A percentile compares a stretch with the other conserved stretches of the same genome.
These are phyloP conservation scores for Tetrastigma voinierianum DNA, from an alignment of 164 flowering plant species.

Conservation along the genomic window DNA sequence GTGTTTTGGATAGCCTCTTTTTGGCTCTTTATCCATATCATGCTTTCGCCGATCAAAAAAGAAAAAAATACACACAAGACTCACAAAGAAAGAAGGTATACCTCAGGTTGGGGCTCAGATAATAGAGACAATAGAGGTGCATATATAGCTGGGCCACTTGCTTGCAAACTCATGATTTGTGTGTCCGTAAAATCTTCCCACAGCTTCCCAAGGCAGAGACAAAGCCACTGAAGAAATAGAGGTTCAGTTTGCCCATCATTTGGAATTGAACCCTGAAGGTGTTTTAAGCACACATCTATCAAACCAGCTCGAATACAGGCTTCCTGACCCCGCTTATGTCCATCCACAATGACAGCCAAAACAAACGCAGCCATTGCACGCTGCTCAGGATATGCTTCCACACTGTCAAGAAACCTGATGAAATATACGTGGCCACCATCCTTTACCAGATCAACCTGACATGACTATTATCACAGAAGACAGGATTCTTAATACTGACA, in stretches of 20 bases:
- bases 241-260: slow-evolving; percentile 79
- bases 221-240: slow-evolving; percentile 91
- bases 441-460: slow-evolving; percentile 98
- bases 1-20: too few relatives aligned
- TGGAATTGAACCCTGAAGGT: slow-evolving; percentile 61
- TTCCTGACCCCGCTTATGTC: slow-evolving; percentile 87
- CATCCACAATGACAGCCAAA: slow-evolving; percentile 92
- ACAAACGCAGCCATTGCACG: slow-evolving; percentile 99
- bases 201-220: slow-evolving; percentile 90
- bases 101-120: slow-evolving; percentile 96
- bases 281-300: slow-evolving; percentile 77
- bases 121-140: slow-evolving; percentile 62
- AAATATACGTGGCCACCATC: slow-evolving; percentile 95
- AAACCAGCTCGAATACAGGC: slow-evolving; percentile 81
- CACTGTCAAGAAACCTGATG: slow-evolving; percentile 87
- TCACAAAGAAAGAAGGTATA: slow-evolving; percentile 16
- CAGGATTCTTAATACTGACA: background rate
- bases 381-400: slow-evolving; percentile 92
- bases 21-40: too few relatives aligned
- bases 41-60: too few relatives aligned
- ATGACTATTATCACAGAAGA: slow-evolving; percentile 57
- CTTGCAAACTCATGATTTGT: slow-evolving; percentile 69
- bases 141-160: slow-evolving; percentile 65
- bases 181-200: slow-evolving; percentile 95
- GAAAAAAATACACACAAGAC: too few relatives aligned